phyloP scores from a whole-genome alignment of 495 filamentous ascomycete genomes.

The Hypomontagnella monticulosa region DNA sequence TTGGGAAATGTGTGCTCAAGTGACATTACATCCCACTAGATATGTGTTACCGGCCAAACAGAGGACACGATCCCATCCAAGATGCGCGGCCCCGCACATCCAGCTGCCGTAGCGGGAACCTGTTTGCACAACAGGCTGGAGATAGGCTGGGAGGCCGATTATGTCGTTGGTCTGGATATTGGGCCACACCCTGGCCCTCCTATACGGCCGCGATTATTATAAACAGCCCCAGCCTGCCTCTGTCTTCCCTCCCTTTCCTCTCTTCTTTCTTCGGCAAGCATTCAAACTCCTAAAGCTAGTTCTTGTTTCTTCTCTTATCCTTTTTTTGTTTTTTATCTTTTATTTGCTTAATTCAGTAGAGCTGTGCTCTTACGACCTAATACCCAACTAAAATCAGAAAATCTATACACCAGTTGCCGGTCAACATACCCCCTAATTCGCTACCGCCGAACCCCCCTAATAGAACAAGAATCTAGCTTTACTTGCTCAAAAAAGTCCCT shows the following conservation, averaged over 20 bases:
- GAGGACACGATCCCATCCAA: slow-evolving; percentile 30
- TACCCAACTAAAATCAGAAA: slow-evolving; percentile 51
- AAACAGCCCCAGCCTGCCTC: slow-evolving; percentile 55
- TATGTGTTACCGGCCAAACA: slow-evolving; percentile 37
- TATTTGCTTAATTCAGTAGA: slow-evolving; percentile 52
- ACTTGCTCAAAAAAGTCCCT: slow-evolving; percentile 65
- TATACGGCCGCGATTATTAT: slow-evolving; percentile 52
- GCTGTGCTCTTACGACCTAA: slow-evolving; percentile 59
- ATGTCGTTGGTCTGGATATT: slow-evolving; percentile 28
- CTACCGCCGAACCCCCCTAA: slow-evolving; percentile 50
- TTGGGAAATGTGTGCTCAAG: slow-evolving; percentile 28
- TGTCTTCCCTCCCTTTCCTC: slow-evolving; percentile 50
- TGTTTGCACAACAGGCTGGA: slow-evolving; percentile 26
- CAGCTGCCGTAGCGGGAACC: slow-evolving; percentile 31
- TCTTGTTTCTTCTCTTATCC: slow-evolving; percentile 61
- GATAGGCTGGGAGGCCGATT: not conserved
- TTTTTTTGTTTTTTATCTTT: slow-evolving; percentile 59
- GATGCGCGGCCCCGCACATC: slow-evolving; percentile 36
- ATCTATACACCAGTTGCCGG: slow-evolving; percentile 55
- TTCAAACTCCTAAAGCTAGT: slow-evolving; percentile 72
- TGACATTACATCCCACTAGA: slow-evolving; percentile 34
- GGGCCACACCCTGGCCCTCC: slow-evolving; percentile 33
- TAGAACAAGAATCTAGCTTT: slow-evolving; percentile 58
- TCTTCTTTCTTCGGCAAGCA: slow-evolving; percentile 79
- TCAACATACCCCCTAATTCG: slow-evolving; percentile 55